These are phyloP conservation scores for Echeveria elegans DNA, from an alignment of 164 flowering plant species.

Conservation along the genomic window DNA sequence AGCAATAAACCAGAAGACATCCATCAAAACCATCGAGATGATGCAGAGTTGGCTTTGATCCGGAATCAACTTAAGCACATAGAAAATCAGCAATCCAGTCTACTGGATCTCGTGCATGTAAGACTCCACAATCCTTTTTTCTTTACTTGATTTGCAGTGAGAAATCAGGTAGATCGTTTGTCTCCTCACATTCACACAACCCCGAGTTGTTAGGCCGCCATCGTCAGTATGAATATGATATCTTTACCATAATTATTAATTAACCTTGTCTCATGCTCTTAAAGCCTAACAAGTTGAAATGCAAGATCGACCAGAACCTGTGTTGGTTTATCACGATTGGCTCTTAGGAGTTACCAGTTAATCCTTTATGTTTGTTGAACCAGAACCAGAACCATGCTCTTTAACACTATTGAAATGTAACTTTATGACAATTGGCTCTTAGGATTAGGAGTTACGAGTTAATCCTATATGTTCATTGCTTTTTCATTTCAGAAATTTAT, in stretches of 20 bases:
- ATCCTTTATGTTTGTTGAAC: too few species aligned
- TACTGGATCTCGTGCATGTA: constrained; percentile 85
- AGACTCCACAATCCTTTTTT: constrained; percentile 9
- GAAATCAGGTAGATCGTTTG: background rate
- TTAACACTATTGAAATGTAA: too few species aligned
- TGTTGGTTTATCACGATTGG: too few species aligned
- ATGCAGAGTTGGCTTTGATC: constrained; percentile 62
- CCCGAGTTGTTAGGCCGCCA: background rate
- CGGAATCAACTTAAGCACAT: constrained; percentile 78
- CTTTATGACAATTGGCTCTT: too few species aligned
- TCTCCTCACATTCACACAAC: background rate
- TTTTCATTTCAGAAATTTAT: constrained; percentile 48
- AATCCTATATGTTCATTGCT: background rate
- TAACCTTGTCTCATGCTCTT: background rate
- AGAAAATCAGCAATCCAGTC: constrained; percentile 76
- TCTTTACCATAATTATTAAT: background rate
- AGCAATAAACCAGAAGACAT: constrained; percentile 28
- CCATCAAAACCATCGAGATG: constrained; percentile 30
- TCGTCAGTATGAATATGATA: background rate
- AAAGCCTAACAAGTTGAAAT: background rate
- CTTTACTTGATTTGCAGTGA: background rate
- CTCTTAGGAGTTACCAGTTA: too few species aligned
- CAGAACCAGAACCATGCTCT: too few species aligned
- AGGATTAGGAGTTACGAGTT: background rate
- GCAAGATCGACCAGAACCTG: too few species aligned